Evolutionary conservation across 352 stramenopile genomes (phyloP).

Genomic region (Phytophthora capsici): DNA sequence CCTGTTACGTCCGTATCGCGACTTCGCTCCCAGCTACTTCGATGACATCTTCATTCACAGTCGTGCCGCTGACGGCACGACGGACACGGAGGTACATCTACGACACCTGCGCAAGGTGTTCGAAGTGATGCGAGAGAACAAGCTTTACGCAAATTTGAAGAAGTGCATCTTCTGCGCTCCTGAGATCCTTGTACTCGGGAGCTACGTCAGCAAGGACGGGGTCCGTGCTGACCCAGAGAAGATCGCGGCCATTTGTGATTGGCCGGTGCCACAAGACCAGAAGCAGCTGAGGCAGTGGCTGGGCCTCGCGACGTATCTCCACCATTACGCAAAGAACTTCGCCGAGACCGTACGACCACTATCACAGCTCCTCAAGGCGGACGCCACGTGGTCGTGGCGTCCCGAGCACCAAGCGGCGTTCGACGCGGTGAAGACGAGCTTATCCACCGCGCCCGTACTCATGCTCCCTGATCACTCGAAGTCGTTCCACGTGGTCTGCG

Average conservation of each 20-base stretch:
- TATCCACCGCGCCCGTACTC: not conserved
- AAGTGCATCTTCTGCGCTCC: slow-evolving; percentile 2
- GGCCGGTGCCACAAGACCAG: not conserved
- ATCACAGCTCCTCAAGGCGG: not conserved
- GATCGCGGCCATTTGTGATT: not conserved
- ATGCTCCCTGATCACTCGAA: not conserved
- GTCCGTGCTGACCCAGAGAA: not conserved
- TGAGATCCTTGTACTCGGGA: not conserved
- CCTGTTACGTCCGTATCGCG: not conserved
- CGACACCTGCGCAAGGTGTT: not conserved
- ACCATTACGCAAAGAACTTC: slow-evolving; percentile 3
- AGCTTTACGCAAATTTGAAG: not conserved
- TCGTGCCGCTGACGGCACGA: not conserved
- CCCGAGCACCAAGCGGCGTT: not conserved
- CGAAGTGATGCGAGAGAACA: slow-evolving; percentile 1
- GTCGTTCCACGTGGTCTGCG: not conserved
- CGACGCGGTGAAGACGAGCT: slow-evolving; percentile 1
- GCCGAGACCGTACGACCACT: not conserved
- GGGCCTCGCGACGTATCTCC: not conserved
- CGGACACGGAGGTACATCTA: not conserved
- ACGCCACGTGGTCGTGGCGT: not conserved
- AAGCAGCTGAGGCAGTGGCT: not conserved
- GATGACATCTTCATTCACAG: slow-evolving; percentile 1
- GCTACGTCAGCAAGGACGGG: not conserved
- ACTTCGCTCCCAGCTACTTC: not conserved